A percentile compares a stretch with the other conserved stretches of the same genome.
Evolutionary conservation across 371 early-diverging fungal genomes (phyloP).

Genomic region (Rhizopus delemar): DNA sequence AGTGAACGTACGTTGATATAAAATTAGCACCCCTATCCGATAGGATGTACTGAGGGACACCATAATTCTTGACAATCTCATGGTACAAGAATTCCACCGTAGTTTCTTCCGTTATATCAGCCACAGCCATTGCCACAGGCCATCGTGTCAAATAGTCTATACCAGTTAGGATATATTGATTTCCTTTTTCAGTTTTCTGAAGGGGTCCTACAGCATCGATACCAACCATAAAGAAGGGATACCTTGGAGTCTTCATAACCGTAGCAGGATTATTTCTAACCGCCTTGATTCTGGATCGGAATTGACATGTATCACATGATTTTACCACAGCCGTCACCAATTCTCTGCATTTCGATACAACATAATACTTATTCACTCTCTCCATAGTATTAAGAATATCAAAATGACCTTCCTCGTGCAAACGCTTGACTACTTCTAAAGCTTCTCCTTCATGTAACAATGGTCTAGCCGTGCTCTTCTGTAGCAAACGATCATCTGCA

Average conservation of each 20-base stretch:
- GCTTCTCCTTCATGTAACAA: constrained; percentile 21
- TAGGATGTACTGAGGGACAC: constrained; percentile 16
- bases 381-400: constrained; percentile 21
- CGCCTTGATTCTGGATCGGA: constrained; percentile 13
- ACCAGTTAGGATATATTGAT: constrained; percentile 11
- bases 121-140: constrained; percentile 17
- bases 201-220: constrained; percentile 30
- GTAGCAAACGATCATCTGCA: neutral
- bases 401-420: constrained; percentile 30
- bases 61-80: constrained; percentile 13
- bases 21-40: constrained; percentile 34
- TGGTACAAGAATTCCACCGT: constrained; percentile 21
- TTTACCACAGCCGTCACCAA: constrained; percentile 26
- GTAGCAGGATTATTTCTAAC: constrained; percentile 16
- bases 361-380: constrained; percentile 6
- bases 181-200: neutral
- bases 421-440: constrained; percentile 15
- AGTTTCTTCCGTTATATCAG: constrained; percentile 20
- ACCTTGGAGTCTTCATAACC: constrained; percentile 12
- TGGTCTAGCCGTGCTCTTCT: too few relatives aligned
- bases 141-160: constrained; percentile 22
- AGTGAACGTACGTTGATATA: constrained; percentile 12
- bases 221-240: constrained; percentile 23
- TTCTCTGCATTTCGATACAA: constrained; percentile 13
- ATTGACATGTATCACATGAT: constrained; percentile 4